Evolutionary conservation across 2,329 filamentous ascomycete species (phyloP), one percentile per base, ranked within the genome.

Genomic region (Amesomyces nigricolor): DNA sequence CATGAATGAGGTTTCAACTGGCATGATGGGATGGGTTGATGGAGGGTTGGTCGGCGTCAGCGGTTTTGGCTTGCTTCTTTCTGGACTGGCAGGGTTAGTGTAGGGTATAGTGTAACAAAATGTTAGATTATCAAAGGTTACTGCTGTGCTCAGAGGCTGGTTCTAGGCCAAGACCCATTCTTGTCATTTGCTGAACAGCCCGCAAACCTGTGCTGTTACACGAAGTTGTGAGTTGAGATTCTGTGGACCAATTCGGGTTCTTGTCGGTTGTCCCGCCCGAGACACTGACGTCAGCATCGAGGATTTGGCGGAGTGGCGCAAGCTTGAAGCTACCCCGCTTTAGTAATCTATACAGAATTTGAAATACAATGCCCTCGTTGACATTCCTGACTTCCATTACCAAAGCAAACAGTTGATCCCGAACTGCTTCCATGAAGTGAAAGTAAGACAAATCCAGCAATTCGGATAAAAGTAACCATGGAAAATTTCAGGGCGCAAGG

Each of bases 291-390:
- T 48, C 47, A 48, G 35, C 16, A 9, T 6, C 3, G 47, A 29
- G 40, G 29, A n/a, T 29, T 52, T 17, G 7, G 7, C 7, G 19
- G 8, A 5, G 26, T 9, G 46, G 39, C 19, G 39, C 47, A 54
- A 54, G 52, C 52, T 54, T 40, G 39, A 1, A 54, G 52, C 46
- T 54, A 54, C 52, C 46, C 52, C 52, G 46, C 52, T 5, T 22
- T 35, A 29, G 39, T 50, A 54, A 53, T 26, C 4, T 5, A 26
- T 26, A 26, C 22, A 6, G 22, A 26, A 1, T 26, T 26, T 26
- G 22, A 26, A 26, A 26, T 5, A 26, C 22, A 26, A 1, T 2
- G 22, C 6, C 3, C 22, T 6, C 22, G 5, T 26, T 19, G 3
- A 19, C 17, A 19, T 19, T 19, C 17, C 4, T 2, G 5, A 26